phyloP scores from a whole-genome alignment of 768 basidiomycete genomes.

The Mycena latifolia region DNA sequence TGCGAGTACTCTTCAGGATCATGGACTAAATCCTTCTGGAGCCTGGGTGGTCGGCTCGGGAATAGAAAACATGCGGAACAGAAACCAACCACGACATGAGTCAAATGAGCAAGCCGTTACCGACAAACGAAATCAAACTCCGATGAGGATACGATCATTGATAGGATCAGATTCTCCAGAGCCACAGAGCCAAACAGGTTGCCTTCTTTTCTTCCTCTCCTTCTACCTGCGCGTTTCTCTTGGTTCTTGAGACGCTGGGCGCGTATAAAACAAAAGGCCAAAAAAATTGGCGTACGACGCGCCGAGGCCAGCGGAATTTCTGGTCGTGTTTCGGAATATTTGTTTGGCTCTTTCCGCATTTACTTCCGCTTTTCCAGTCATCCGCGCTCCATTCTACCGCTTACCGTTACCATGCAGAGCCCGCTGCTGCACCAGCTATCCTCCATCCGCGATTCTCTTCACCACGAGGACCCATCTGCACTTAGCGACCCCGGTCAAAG shows the following conservation, averaged over 20 bases:
- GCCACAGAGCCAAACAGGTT: too few species aligned
- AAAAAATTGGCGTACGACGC: too few species aligned
- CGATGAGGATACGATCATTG: too few species aligned
- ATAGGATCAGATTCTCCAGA: too few species aligned
- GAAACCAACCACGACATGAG: too few species aligned
- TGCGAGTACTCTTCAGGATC: too few species aligned
- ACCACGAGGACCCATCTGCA: conserved; percentile 5
- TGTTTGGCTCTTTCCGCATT: conserved; percentile 22
- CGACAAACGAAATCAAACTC: too few species aligned
- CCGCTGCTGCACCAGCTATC: conserved; percentile 33
- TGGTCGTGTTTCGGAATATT: conserved; percentile 1
- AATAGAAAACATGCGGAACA: too few species aligned
- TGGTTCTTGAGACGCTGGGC: neutral
- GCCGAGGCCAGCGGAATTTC: too few species aligned
- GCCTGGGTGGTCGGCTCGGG: too few species aligned
- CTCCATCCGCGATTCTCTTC: conserved; percentile 26
- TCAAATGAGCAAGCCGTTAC: too few species aligned
- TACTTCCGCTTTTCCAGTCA: conserved; percentile 21
- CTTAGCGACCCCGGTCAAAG: conserved; percentile 9
- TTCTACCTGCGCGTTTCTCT: neutral
- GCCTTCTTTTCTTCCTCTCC: neutral
- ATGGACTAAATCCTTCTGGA: too few species aligned
- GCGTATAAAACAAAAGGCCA: neutral
- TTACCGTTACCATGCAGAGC: conserved; percentile 31
- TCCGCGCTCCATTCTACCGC: conserved; percentile 6